A percentile compares a stretch with the other conserved stretches of the same genome.
These are phyloP conservation scores for Microsporum ferrugineum DNA, from an alignment of 2,329 filamentous ascomycete genomes.

Conservation along the genomic window DNA sequence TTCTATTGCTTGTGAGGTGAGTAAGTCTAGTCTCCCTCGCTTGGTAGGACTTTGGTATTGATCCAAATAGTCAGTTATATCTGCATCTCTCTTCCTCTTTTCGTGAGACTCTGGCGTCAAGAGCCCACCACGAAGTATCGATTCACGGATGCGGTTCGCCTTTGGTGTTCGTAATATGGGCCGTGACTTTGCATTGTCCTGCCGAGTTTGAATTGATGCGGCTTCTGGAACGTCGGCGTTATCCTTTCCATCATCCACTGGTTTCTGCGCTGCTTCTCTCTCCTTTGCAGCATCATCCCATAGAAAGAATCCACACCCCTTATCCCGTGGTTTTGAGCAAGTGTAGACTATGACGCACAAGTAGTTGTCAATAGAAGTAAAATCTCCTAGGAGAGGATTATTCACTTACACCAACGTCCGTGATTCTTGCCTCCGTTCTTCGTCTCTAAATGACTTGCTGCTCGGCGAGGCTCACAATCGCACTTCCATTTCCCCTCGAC, in stretches of 20 bases:
- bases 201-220: no score
- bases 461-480: constrained; percentile 45
- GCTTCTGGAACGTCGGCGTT: background rate
- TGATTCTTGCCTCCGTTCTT: constrained; percentile 48
- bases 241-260: constrained; percentile 19
- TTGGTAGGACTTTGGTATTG: background rate
- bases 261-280: constrained; percentile 40
- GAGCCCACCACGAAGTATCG: constrained; percentile 17
- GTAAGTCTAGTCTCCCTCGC: background rate
- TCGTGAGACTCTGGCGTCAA: constrained; percentile 27
- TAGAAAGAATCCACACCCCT: constrained; percentile 49
- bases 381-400: background rate
- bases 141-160: background rate
- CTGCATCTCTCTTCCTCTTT: constrained; percentile 13
- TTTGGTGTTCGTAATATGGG: background rate
- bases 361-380: background rate
- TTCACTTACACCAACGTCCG: constrained; percentile 40
- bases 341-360: constrained; percentile 38
- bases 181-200: background rate
- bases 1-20: background rate
- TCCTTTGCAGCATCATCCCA: constrained; percentile 49
- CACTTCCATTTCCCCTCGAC: constrained; percentile 40
- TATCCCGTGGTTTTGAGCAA: constrained; percentile 41
- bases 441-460: constrained; percentile 44
- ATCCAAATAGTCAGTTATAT: background rate